Base-by-base conservation (phyloP, 179 eudicot genomes). In the Spergularia azorica region DNA sequence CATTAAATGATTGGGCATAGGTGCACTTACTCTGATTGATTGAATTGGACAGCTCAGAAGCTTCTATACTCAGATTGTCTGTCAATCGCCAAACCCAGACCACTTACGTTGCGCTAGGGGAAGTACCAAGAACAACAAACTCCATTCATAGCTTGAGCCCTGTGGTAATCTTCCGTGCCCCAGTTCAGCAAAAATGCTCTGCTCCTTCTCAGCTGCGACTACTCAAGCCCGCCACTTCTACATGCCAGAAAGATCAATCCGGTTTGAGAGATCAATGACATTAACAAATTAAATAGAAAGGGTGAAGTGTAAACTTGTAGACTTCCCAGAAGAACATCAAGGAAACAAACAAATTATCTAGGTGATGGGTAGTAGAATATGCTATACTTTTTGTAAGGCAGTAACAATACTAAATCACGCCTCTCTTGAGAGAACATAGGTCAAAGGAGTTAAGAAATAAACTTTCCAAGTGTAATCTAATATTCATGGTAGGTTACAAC, bases 171-270 rank as follows among this genome's bases (percentile, higher is more conserved):
- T 65, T 65, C 7, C 50, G 43, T 5, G 21, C 70, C 16, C 17
- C 7, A 13, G 6, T 64, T 41, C 70, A 65, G 48, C 70, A 65
- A 21, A 65, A 65, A 41, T 16, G 46, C 70, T 67, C 56, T 4
- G 68, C 17, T 51, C 9, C 39, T 17, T 50, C 15, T 68, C 57
- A 50, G 18, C 58, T 20, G 72, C 48, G 72, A 68, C 32, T 50
- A 36, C 72, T 48, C 51, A 39, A 50, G 9, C 58, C n/a, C 57
- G 1, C 32, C 18, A 50, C 36, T 48, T 50, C 39, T 48, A 50
- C 71, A 68, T 68, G 54, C 71, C 54, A 68, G 58, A 68, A 68
- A 18, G 57, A 9, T 50, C 20, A 13, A 18, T 48, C 14, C 11
- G 16, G 20, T 48, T 50, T 3, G 48, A 64, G 68, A 67, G 46